Conservation (phyloP, 371 early-diverging fungal genomes). For the Vairimorpha apis region DNA sequence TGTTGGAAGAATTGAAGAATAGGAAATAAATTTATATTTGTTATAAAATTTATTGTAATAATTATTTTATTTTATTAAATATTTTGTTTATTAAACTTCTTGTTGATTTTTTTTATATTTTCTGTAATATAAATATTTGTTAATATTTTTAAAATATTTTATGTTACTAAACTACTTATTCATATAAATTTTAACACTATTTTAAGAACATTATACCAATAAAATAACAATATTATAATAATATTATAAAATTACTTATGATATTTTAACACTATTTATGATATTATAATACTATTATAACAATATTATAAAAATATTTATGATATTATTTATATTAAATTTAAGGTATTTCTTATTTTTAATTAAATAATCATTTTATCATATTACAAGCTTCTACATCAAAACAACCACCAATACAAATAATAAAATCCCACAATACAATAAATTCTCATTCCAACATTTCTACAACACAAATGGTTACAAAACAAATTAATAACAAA, state of each 20-base stretch:
- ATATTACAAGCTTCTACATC: too few relatives aligned
- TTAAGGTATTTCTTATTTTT: too few relatives aligned
- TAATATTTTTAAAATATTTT: not conserved
- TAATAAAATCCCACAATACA: not conserved
- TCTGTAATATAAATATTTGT: not conserved
- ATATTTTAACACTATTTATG: too few relatives aligned
- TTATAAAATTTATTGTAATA: not conserved
- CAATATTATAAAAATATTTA: too few relatives aligned
- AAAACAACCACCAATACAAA: not conserved
- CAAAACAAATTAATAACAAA: not conserved
- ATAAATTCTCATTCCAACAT: not conserved
- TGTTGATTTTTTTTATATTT: not conserved
- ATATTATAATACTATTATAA: too few relatives aligned
- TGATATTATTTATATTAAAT: too few relatives aligned
- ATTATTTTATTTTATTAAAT: not conserved
- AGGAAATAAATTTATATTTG: not conserved
- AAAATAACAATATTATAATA: too few relatives aligned
- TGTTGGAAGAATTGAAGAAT: not conserved
- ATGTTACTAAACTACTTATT: too few relatives aligned
- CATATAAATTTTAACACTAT: too few relatives aligned
- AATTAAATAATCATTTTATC: too few relatives aligned
- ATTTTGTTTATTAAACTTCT: not conserved
- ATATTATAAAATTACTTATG: too few relatives aligned
- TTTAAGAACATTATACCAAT: too few relatives aligned
- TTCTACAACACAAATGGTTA: not conserved